phyloP scores from a whole-genome alignment of 2,329 filamentous ascomycete genomes.

The Leptographium lundbergii region DNA sequence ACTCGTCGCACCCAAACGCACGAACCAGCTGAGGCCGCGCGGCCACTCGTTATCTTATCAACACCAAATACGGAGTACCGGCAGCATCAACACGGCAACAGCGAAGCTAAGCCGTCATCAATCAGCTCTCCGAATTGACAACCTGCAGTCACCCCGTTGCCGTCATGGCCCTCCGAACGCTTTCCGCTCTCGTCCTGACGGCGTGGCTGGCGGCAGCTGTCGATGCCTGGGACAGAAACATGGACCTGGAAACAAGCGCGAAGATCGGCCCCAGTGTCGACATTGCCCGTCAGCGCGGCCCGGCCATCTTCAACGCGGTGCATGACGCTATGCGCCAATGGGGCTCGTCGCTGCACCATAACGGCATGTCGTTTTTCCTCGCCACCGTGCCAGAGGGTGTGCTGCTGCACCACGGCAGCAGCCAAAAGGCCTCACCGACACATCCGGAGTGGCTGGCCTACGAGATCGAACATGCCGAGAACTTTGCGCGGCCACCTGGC shows the following conservation, averaged over 20 bases:
- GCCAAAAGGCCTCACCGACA: slow-evolving; percentile 29
- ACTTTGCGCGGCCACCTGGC: slow-evolving; percentile 49
- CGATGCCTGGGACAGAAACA: no score
- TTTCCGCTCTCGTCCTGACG: neutral
- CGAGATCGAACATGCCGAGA: slow-evolving; percentile 59
- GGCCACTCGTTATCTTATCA: neutral
- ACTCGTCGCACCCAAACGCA: neutral
- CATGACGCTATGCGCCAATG: slow-evolving; percentile 42
- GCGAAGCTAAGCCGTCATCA: no score
- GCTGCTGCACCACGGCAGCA: slow-evolving; percentile 54
- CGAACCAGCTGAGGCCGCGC: neutral
- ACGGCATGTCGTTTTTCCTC: slow-evolving; percentile 62
- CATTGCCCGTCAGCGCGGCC: slow-evolving; percentile 7
- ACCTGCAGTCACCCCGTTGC: neutral
- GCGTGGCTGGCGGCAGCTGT: neutral
- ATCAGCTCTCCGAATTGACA: neutral
- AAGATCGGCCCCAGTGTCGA: neutral
- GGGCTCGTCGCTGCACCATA: slow-evolving; percentile 60
- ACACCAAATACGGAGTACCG: no score
- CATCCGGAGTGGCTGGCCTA: slow-evolving; percentile 60
- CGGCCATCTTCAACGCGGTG: slow-evolving; percentile 46
- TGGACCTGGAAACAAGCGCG: neutral
- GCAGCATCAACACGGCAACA: no score
- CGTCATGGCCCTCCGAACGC: neutral
- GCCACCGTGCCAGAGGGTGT: slow-evolving; percentile 53